Evolutionary conservation across 371 early-diverging fungal genomes (phyloP).

Genomic region (Lichtheimia ramosa): DNA sequence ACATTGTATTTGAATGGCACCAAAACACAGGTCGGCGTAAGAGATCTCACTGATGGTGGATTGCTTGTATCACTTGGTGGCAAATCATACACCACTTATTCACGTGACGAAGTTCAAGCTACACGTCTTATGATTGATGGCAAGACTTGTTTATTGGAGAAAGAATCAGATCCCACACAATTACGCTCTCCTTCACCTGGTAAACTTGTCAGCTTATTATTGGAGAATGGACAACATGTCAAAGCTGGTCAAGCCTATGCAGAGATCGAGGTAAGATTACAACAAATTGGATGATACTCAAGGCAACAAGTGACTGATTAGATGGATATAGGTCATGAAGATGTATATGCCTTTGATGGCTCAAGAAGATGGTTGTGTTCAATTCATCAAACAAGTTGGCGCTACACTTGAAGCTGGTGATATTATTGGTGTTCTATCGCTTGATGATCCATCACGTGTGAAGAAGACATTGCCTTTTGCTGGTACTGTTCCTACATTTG

Average conservation of each 20-base stretch:
- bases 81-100: constrained; percentile 88
- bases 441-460: constrained; percentile 93
- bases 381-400: constrained; percentile 90
- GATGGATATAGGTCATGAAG: constrained; percentile 89
- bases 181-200: constrained; percentile 96
- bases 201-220: constrained; percentile 90
- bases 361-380: constrained; percentile 87
- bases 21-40: constrained; percentile 80
- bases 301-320: constrained; percentile 4
- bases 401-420: constrained; percentile 88
- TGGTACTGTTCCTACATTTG: constrained; percentile 81
- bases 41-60: constrained; percentile 89
- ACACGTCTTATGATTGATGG: constrained; percentile 90
- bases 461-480: constrained; percentile 88
- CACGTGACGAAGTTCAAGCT: constrained; percentile 86
- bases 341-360: constrained; percentile 98
- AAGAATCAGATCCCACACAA: constrained; percentile 95
- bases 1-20: constrained; percentile 82
- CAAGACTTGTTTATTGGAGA: constrained; percentile 90
- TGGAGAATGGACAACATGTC: constrained; percentile 91
- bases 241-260: constrained; percentile 90
- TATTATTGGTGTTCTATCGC: constrained; percentile 85
- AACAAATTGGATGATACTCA: not conserved
- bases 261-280: constrained; percentile 83
- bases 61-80: constrained; percentile 89